These are phyloP conservation scores for Rhynchosporium graminicola DNA, from an alignment of 2,329 filamentous ascomycete genomes.

Conservation along the genomic window DNA sequence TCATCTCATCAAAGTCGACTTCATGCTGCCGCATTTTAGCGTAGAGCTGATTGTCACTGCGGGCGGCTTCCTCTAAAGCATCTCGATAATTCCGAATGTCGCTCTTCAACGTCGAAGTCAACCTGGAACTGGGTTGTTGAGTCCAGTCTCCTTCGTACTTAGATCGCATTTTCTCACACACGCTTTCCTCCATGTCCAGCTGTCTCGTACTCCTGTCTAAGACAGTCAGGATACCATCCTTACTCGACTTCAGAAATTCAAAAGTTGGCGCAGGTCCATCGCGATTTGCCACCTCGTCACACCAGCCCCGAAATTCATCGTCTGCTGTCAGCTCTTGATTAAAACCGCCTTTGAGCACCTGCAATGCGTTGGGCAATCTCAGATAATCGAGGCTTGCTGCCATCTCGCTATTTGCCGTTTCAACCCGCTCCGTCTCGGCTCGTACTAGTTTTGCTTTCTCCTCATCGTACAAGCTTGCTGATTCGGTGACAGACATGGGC, in stretches of 20 bases:
- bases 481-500: slow-evolving; percentile 93
- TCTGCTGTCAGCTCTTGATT: slow-evolving; percentile 88
- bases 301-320: slow-evolving; percentile 91
- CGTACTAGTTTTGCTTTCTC: slow-evolving; percentile 96
- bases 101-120: slow-evolving; percentile 83
- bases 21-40: slow-evolving; percentile 84
- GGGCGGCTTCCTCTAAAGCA: slow-evolving; percentile 84
- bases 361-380: slow-evolving; percentile 83
- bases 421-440: slow-evolving; percentile 90
- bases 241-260: slow-evolving; percentile 75
- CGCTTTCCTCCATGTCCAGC: slow-evolving; percentile 93
- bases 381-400: slow-evolving; percentile 92
- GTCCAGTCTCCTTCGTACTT: slow-evolving; percentile 97
- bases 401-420: slow-evolving; percentile 93
- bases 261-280: slow-evolving; percentile 78
- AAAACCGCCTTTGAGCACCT: slow-evolving; percentile 88
- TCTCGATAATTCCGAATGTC: slow-evolving; percentile 88
- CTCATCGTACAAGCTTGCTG: slow-evolving; percentile 94
- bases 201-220: slow-evolving; percentile 84
- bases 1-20: slow-evolving; percentile 92
- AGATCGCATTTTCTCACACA: slow-evolving; percentile 98
- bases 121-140: slow-evolving; percentile 87
- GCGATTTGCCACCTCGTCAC: slow-evolving; percentile 85
- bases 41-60: slow-evolving; percentile 82
- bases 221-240: slow-evolving; percentile 68